Evolutionary conservation across 768 basidiomycete species (phyloP), one percentile per base, ranked within the genome.

Genomic region (Tulasnella sp.): DNA sequence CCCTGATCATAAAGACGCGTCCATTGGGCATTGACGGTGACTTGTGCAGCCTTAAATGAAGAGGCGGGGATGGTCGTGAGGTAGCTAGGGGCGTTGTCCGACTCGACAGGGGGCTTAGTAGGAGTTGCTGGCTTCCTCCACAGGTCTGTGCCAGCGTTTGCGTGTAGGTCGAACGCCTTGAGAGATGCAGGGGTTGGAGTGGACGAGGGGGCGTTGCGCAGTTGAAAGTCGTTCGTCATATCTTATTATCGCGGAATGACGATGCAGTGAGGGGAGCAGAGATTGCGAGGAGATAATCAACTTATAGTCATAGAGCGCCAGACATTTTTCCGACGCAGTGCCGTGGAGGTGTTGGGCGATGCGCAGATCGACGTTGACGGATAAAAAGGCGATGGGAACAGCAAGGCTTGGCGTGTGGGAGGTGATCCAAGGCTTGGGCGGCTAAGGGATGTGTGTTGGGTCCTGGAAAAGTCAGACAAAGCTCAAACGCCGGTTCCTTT

Each of bases 1-100:
- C 82, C 84, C 76, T 85, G 84, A 76, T 85, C 84, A 80, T 85
- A 85, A 27, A 81, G 82, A 21, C 83, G 78, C 18, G 82, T 83
- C 84, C 84, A 85, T 36, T 72, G 21, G 19, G 84, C 84, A 36
- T 71, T 52, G 44, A 85, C 81, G 8, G 84, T 85, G 42, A 83
- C 82, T 19, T 82, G 83, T 0, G 82, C 83, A 31, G 81, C 80
- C 21, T 80, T 58, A 80, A 85, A 84, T 21, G 73, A 36, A 34
- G 38, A 42, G 21, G 81, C 73, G 24, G 8, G 79, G 79, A 39
- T 84, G 36, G 36, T 76, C 7, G 44, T 72, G 38, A 82, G n/a
- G 21, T 79, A 73, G 38, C 58, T 80, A 9, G 84, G 83, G 21
- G 82, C 82, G 76, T 84, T 84, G 58, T 74, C 46, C 24, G 80